Evolutionary conservation across 331 rosid genomes (phyloP), one percentile per base, ranked within the genome.

Genomic region (Cydonia oblonga): DNA sequence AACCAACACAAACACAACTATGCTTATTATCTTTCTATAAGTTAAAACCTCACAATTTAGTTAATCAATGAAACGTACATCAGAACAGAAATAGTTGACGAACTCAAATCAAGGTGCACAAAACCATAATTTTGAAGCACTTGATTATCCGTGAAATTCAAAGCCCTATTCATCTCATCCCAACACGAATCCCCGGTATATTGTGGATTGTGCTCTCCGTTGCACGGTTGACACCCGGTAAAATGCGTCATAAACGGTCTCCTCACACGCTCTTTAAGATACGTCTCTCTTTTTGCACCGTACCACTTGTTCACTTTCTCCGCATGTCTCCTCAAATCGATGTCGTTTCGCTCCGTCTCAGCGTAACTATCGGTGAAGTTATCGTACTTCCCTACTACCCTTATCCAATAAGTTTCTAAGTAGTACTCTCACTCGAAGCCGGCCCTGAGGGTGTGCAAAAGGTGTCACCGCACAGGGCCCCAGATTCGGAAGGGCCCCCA

Each of bases 151-250:
- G 73, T 86, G 9, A 72, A 82, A 29, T 75, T 86, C 66, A 83
- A 66, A n/a, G 85, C 84, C 57, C 74, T 78, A 20, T 75, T 63
- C 80, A 83, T 83, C 19, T 61, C 78, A 4, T 10, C 9, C 87
- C 86, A 85, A 35, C 86, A 85, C 5, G 25, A 38, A 5, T 80
- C 22, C 5, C 75, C 83, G 0, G 40, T 29, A 10, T 80, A 77
- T 4, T 2, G 28, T 2, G 78, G 81, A 24, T 82, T 85, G 5
- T 82, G 83, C 0, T 77, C 9, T 25, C 86, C 84, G 0, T 10
- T 85, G 20, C 86, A 85, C 0, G 79, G 88, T 20, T 85, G 86
- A 15, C 86, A 85, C 20, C 86, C 81, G 0, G 89, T 79, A 66
- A 82, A 85, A 68, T 82, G 86, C 1, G 86, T 85, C 35, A 79